Evolutionary conservation across 805 yeast genomes (phyloP).

Genomic region (Lipomyces starkeyi): DNA sequence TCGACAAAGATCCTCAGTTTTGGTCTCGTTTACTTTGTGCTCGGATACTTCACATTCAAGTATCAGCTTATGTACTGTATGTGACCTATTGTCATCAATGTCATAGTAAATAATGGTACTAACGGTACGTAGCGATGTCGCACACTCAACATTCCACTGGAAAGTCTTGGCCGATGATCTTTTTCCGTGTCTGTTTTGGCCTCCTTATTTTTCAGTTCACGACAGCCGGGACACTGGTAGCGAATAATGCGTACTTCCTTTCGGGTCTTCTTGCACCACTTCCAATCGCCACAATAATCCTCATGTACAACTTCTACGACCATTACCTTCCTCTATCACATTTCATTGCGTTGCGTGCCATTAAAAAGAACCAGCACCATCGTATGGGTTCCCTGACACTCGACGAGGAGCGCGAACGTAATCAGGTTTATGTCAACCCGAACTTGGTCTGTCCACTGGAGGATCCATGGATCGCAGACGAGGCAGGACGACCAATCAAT

Average conservation of each 20-base stretch:
- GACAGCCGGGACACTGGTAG: constrained; percentile 87
- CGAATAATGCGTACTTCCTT: constrained; percentile 77
- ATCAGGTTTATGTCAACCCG: constrained; percentile 80
- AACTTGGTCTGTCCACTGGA: constrained; percentile 70
- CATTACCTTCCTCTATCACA: constrained; percentile 79
- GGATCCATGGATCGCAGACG: constrained; percentile 77
- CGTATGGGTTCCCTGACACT: constrained; percentile 56
- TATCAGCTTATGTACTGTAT: constrained; percentile 75
- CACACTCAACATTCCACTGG: constrained; percentile 98
- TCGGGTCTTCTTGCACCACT: constrained; percentile 77
- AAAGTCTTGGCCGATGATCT: constrained; percentile 90
- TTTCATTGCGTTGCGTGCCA: constrained; percentile 86
- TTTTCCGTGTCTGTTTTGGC: constrained; percentile 82
- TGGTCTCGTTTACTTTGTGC: constrained; percentile 79
- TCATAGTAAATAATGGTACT: background rate
- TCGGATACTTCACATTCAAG: constrained; percentile 89
- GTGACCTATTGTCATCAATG: constrained; percentile 2
- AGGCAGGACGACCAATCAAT: constrained; percentile 29
- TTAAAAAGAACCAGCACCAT: constrained; percentile 24
- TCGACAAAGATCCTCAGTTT: constrained; percentile 85
- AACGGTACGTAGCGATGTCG: constrained; percentile 60
- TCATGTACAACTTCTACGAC: constrained; percentile 80
- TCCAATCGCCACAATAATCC: constrained; percentile 68
- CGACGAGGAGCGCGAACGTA: constrained; percentile 76
- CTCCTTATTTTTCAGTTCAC: constrained; percentile 84